phyloP scores from a whole-genome alignment of 495 filamentous ascomycete genomes.

The Copromyces sp. region DNA sequence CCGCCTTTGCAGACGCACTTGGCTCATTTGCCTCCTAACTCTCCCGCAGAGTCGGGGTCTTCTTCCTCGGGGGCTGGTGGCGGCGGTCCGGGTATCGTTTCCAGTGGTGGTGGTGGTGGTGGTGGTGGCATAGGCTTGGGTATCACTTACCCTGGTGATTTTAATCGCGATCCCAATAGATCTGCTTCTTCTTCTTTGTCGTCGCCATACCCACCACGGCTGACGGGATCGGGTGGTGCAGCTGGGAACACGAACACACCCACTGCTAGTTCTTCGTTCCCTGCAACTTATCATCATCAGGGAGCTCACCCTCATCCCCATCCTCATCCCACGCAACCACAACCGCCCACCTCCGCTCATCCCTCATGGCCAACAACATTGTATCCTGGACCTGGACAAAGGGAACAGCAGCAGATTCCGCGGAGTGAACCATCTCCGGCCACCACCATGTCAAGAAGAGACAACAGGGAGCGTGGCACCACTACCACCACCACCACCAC shows the following conservation, averaged over 20 bases:
- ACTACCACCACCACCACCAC: not conserved
- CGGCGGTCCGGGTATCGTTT: not conserved
- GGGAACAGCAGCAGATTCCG: not conserved
- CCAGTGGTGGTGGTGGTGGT: not conserved
- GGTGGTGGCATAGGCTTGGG: slow-evolving; percentile 6
- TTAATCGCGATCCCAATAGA: not conserved
- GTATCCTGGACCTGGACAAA: not conserved
- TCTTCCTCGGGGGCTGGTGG: not conserved
- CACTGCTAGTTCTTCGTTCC: not conserved
- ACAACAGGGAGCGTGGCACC: not conserved
- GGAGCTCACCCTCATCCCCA: not conserved
- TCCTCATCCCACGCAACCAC: not conserved
- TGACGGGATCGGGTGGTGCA: not conserved
- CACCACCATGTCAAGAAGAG: not conserved
- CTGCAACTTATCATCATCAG: not conserved
- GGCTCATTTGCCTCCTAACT: slow-evolving; percentile 22
- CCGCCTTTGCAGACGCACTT: slow-evolving; percentile 52
- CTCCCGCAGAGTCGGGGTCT: slow-evolving; percentile 9
- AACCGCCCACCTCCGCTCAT: not conserved
- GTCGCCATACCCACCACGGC: not conserved
- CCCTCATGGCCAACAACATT: not conserved
- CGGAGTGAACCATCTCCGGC: not conserved
- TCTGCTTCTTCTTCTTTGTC: not conserved
- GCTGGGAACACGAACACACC: not conserved
- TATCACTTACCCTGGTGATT: slow-evolving; percentile 8